These are phyloP conservation scores for Alternaria rosae DNA, from an alignment of 2,329 filamentous ascomycete species.

Conservation along the genomic window DNA sequence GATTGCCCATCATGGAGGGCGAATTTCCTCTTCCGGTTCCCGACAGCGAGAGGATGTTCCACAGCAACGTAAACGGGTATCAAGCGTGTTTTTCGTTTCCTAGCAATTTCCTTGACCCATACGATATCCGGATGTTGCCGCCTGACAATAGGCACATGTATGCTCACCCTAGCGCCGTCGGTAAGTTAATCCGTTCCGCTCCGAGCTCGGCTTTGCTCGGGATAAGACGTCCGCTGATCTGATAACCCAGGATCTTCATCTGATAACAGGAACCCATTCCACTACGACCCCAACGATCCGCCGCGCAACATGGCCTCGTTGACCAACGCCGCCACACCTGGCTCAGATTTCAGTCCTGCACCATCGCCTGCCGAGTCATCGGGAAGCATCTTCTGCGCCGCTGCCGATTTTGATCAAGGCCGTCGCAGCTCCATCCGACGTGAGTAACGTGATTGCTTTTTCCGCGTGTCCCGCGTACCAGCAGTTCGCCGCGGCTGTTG, in stretches of 20 bases:
- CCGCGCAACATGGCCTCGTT: constrained; percentile 22
- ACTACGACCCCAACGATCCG: constrained; percentile 18
- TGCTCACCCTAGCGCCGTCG: not conserved
- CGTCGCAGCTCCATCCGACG: constrained; percentile 25
- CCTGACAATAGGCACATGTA: not conserved
- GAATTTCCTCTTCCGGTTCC: not conserved
- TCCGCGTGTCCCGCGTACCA: not conserved
- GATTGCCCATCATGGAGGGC: not conserved
- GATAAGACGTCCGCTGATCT: constrained; percentile 25
- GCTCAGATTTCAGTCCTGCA: constrained; percentile 2
- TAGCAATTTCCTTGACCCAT: too few relatives aligned
- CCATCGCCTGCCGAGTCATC: constrained; percentile 12
- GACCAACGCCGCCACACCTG: constrained; percentile 21
- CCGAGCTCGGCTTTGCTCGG: constrained; percentile 29
- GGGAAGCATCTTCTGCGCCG: not conserved
- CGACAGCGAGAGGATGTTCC: too few relatives aligned
- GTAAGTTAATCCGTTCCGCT: constrained; percentile 16
- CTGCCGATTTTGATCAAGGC: constrained; percentile 20
- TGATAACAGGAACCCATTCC: constrained; percentile 25
- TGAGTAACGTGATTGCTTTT: constrained; percentile 23
- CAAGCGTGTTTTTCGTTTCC: too few relatives aligned
- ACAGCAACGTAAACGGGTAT: too few relatives aligned
- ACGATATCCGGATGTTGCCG: too few relatives aligned
- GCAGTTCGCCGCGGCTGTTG: constrained; percentile 15
- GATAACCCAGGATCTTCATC: constrained; percentile 32